These are phyloP conservation scores for Paecilomyces dactylethromorphus DNA, from an alignment of 2,329 filamentous ascomycete genomes.

Conservation along the genomic window DNA sequence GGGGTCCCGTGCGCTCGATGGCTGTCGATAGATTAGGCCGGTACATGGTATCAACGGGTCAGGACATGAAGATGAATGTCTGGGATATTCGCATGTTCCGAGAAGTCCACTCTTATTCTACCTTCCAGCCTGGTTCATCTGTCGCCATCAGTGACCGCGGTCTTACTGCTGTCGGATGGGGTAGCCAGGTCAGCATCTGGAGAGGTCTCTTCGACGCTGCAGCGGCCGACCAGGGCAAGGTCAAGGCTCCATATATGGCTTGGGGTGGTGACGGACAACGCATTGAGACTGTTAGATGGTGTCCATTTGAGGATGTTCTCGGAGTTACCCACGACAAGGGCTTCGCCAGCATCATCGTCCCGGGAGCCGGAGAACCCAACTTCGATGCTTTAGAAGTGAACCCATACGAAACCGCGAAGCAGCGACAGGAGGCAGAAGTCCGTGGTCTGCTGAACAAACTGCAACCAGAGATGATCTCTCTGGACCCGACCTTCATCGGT, in stretches of 20 bases:
- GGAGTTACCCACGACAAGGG: conserved; percentile 78
- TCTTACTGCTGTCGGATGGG: conserved; percentile 84
- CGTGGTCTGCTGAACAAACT: conserved; percentile 88
- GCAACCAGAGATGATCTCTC: conserved; percentile 91
- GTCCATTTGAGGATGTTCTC: conserved; percentile 88
- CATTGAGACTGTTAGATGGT: conserved; percentile 81
- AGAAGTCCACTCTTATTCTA: conserved; percentile 84
- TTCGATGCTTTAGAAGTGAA: conserved; percentile 91
- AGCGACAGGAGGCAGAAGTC: conserved; percentile 89
- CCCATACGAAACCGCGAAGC: conserved; percentile 88
- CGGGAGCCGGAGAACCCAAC: conserved; percentile 94
- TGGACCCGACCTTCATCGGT: conserved; percentile 88
- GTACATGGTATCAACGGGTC: conserved; percentile 92
- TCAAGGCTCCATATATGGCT: conserved; percentile 82
- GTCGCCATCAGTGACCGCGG: conserved; percentile 84
- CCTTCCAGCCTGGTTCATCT: conserved; percentile 72
- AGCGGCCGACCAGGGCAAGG: conserved; percentile 64
- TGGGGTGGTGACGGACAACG: conserved; percentile 82
- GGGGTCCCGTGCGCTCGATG: conserved; percentile 77
- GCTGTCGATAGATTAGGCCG: conserved; percentile 83
- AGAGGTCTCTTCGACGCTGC: conserved; percentile 78
- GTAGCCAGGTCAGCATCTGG: conserved; percentile 85
- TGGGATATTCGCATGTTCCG: conserved; percentile 95
- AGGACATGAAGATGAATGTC: conserved; percentile 85
- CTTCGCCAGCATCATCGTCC: conserved; percentile 84